A percentile compares a stretch with the other conserved stretches of the same genome.
These are phyloP conservation scores for Mycena floridula DNA, from an alignment of 768 basidiomycete species.

Conservation along the genomic window DNA sequence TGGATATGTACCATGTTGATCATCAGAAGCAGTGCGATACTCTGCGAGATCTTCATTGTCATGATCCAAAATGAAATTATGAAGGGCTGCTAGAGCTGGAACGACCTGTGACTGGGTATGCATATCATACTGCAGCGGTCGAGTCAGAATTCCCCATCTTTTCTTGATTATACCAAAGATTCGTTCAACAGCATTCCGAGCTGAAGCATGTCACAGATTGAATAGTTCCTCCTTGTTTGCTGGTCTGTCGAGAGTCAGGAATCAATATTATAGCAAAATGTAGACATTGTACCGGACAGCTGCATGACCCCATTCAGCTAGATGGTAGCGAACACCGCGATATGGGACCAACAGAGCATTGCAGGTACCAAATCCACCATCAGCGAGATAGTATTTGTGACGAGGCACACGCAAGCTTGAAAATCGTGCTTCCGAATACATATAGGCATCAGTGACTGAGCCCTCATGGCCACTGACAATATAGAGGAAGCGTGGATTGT, in stretches of 20 bases:
- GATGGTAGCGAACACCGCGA: conserved; percentile 28
- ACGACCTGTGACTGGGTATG: conserved; percentile 20
- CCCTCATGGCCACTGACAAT: conserved; percentile 11
- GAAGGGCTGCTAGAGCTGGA: conserved; percentile 18
- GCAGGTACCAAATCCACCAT: too few species aligned
- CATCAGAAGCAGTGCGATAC: conserved; percentile 15
- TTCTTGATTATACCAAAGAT: conserved; percentile 33
- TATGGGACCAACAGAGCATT: too few species aligned
- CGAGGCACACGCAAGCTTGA: conserved; percentile 3
- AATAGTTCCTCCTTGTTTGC: conserved; percentile 30
- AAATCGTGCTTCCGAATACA: conserved; percentile 6
- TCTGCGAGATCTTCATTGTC: conserved; percentile 18
- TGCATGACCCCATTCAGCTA: conserved; percentile 26
- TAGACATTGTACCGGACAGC: conserved; percentile 7
- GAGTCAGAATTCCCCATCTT: conserved; percentile 13
- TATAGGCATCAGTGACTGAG: conserved; percentile 1
- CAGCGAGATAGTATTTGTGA: too few species aligned
- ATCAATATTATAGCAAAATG: conserved; percentile 4
- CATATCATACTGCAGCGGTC: conserved; percentile 17
- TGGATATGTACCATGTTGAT: conserved; percentile 1
- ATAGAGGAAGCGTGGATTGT: conserved; percentile 4
- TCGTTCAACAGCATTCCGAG: conserved; percentile 30
- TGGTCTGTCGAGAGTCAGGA: conserved; percentile 19
- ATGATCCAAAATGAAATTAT: conserved; percentile 26
- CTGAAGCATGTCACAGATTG: conserved; percentile 33